Conservation (phyloP, 2,329 filamentous ascomycete genomes). For the Tolypocladium nubicola region DNA sequence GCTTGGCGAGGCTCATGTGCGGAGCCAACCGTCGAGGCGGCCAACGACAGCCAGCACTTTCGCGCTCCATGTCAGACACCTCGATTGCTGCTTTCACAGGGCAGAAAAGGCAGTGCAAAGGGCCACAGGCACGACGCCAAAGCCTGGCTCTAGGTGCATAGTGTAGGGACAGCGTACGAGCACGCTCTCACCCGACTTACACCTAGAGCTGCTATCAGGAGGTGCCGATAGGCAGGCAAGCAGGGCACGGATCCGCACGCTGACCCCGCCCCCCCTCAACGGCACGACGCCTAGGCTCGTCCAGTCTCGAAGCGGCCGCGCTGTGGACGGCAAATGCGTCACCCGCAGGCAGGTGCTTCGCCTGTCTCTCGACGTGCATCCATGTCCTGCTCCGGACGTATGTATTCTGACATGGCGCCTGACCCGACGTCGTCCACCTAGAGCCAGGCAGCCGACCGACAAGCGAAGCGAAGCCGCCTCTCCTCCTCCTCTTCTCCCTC, state of each 20-base stretch:
- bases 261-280: neutral
- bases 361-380: neutral
- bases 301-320: neutral
- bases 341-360: neutral
- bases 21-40: neutral
- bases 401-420: neutral
- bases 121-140: too few relatives aligned
- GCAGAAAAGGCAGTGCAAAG: neutral
- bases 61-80: neutral
- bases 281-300: neutral
- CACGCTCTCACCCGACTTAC: neutral
- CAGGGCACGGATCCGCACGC: neutral
- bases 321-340: neutral
- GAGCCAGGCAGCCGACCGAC: neutral
- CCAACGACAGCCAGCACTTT: neutral
- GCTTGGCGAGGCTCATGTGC: neutral
- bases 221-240: neutral
- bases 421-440: neutral
- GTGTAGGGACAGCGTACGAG: too few relatives aligned
- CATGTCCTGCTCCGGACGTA: neutral
- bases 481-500: neutral
- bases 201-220: neutral
- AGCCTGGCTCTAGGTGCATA: too few relatives aligned
- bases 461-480: neutral
- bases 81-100: neutral